phyloP scores from a whole-genome alignment of 306 rosid species.

The Calophaca sinica region DNA sequence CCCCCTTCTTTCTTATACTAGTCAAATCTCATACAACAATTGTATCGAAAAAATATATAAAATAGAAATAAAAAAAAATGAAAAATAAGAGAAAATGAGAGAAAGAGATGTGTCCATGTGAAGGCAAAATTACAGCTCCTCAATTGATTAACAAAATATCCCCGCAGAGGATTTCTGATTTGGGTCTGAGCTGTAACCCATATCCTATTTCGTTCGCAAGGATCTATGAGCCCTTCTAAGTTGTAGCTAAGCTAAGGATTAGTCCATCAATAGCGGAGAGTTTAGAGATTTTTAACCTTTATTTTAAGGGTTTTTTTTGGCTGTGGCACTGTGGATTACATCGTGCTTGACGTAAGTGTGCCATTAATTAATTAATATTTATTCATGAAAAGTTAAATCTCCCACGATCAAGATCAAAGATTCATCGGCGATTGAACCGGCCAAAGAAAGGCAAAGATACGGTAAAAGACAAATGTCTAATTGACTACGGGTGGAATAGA shows the following conservation, averaged over 20 bases:
- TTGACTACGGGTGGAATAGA: constrained; percentile 23
- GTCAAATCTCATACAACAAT: constrained; percentile 41
- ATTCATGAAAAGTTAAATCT: constrained; percentile 14
- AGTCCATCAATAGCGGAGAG: constrained; percentile 72
- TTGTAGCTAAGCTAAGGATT: constrained; percentile 43
- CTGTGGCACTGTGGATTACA: constrained; percentile 43
- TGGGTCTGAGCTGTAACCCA: constrained; percentile 70
- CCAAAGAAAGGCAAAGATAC: constrained; percentile 28
- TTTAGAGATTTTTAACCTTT: constrained; percentile 27
- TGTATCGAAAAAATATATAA: constrained; percentile 9
- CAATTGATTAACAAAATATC: constrained; percentile 38
- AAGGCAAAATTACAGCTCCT: constrained; percentile 46
- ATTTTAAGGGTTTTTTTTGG: not conserved
- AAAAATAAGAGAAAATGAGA: not conserved
- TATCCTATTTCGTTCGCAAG: constrained; percentile 5
- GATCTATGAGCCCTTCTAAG: constrained; percentile 44
- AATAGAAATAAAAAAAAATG: not conserved
- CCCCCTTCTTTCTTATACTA: not conserved
- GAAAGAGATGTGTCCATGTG: constrained; percentile 43
- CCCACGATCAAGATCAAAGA: constrained; percentile 32
- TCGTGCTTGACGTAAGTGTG: constrained; percentile 45
- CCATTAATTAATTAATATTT: not conserved
- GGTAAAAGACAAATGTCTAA: constrained; percentile 30
- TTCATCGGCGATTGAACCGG: constrained; percentile 27
- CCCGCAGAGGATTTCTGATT: constrained; percentile 28